phyloP scores from a whole-genome alignment of 2,329 filamentous ascomycete species.

The Calycina marina region DNA sequence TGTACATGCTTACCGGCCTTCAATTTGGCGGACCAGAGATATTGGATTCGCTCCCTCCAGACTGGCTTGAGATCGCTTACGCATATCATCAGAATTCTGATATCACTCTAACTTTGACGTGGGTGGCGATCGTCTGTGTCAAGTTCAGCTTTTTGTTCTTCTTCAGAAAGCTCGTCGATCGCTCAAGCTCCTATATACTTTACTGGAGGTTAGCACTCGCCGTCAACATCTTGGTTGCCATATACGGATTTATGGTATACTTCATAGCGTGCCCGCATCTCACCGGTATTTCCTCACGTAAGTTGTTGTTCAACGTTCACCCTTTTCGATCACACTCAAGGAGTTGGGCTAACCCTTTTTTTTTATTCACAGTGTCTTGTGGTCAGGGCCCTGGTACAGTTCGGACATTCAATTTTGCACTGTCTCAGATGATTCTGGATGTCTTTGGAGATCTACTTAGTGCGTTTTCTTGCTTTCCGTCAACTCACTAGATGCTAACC shows the following conservation, averaged over 20 bases:
- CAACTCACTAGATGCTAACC: background rate
- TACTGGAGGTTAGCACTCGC: conserved; percentile 1
- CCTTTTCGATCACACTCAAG: no score
- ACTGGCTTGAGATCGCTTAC: background rate
- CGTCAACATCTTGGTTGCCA: background rate
- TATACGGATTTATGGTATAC: background rate
- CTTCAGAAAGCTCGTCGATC: conserved; percentile 2
- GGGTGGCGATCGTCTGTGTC: conserved; percentile 1
- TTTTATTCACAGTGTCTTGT: no score
- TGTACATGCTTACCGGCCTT: background rate
- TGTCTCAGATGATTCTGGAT: conserved; percentile 1
- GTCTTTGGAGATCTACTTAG: conserved; percentile 1
- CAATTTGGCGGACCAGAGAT: background rate
- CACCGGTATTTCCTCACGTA: no score
- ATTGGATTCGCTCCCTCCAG: background rate
- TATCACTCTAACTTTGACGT: background rate
- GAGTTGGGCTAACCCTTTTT: no score
- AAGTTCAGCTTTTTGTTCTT: conserved; percentile 5
- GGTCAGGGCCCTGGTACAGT: no score
- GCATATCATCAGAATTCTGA: background rate
- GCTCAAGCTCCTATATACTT: background rate
- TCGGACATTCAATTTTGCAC: background rate
- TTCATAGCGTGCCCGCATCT: background rate
- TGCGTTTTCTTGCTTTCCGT: background rate
- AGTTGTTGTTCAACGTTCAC: no score